Evolutionary conservation across 306 rosid species (phyloP).

Genomic region (Corylus americana): DNA sequence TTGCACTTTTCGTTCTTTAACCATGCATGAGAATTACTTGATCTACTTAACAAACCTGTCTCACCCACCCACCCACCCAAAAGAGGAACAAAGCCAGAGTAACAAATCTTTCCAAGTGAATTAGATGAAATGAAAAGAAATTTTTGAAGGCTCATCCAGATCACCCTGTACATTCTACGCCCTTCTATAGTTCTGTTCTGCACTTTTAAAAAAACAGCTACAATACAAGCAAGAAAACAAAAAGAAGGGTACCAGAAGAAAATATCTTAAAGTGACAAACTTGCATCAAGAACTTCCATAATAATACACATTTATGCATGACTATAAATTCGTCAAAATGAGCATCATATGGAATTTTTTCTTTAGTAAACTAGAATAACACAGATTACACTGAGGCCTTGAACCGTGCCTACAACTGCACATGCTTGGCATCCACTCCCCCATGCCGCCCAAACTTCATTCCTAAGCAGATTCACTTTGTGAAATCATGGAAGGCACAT

Average conservation of each 20-base stretch:
- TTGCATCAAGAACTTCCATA: constrained; percentile 27
- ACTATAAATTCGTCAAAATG: constrained; percentile 30
- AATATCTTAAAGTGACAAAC: constrained; percentile 34
- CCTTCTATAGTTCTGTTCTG: constrained; percentile 33
- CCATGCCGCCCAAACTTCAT: neutral
- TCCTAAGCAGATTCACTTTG: constrained; percentile 4
- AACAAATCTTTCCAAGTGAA: constrained; percentile 1
- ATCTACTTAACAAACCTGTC: too few relatives aligned
- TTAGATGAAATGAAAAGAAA: neutral
- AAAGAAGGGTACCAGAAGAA: constrained; percentile 35
- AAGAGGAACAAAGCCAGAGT: neutral
- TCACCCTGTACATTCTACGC: constrained; percentile 49
- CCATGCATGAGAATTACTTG: too few relatives aligned
- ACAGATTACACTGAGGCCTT: constrained; percentile 25
- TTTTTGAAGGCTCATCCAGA: constrained; percentile 9
- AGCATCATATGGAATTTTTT: constrained; percentile 26
- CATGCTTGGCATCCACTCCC: neutral
- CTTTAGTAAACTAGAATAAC: neutral
- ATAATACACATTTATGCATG: constrained; percentile 49
- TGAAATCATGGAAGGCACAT: neutral
- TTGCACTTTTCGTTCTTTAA: too few relatives aligned
- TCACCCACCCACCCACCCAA: too few relatives aligned
- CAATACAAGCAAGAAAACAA: constrained; percentile 22
- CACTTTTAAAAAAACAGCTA: constrained; percentile 46
- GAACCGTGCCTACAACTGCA: constrained; percentile 25